A percentile compares a stretch with the other conserved stretches of the same genome.
These are phyloP conservation scores for Penicillium samsonianum DNA, from an alignment of 495 filamentous ascomycete species.

Conservation along the genomic window DNA sequence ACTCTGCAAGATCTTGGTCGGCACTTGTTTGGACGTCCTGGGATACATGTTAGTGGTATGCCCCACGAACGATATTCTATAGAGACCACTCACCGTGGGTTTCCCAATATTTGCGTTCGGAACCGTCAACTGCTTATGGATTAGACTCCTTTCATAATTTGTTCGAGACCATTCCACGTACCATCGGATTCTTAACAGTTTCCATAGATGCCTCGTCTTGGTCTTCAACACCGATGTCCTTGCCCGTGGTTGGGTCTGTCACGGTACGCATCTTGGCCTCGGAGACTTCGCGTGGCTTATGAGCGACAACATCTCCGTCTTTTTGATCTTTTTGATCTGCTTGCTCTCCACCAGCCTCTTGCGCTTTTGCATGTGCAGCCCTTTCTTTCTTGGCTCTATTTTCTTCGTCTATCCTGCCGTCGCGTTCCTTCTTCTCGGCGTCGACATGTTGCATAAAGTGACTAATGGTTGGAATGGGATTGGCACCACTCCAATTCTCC, in stretches of 20 bases:
- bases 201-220: constrained; percentile 69
- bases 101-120: constrained; percentile 86
- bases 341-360: constrained; percentile 39
- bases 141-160: not conserved
- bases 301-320: constrained; percentile 40
- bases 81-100: constrained; percentile 53
- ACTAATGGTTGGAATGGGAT: constrained; percentile 83
- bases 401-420: constrained; percentile 63
- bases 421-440: constrained; percentile 72
- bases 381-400: constrained; percentile 37
- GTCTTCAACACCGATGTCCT: constrained; percentile 85
- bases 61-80: not conserved
- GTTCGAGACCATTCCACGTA: constrained; percentile 31
- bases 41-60: constrained; percentile 25
- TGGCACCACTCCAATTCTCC: constrained; percentile 51
- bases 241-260: constrained; percentile 84
- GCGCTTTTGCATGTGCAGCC: constrained; percentile 25
- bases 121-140: constrained; percentile 63
- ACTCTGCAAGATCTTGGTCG: constrained; percentile 66
- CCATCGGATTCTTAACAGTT: constrained; percentile 65
- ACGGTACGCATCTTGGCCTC: constrained; percentile 65
- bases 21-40: constrained; percentile 62
- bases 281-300: constrained; percentile 44
- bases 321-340: constrained; percentile 42
- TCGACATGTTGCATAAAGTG: constrained; percentile 80